phyloP scores from a whole-genome alignment of 352 stramenopile genomes.

The Globisporangium radiosum region DNA sequence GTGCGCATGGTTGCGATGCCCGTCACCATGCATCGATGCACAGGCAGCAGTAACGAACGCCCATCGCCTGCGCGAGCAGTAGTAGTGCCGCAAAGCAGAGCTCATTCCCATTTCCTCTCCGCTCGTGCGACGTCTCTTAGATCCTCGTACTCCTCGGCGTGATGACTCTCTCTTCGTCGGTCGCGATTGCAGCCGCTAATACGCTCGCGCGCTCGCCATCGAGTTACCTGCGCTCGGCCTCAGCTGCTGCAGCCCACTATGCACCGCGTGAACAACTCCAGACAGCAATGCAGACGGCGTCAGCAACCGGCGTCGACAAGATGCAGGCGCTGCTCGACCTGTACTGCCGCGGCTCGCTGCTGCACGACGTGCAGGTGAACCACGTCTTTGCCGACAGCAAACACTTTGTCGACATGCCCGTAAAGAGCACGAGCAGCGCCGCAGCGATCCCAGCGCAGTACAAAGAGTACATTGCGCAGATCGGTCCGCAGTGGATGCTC shows the following conservation, averaged over 20 bases:
- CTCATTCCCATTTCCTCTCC: constrained; percentile 5
- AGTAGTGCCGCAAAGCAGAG: background rate
- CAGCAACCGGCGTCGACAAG: background rate
- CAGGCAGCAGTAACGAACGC: background rate
- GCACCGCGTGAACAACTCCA: no score
- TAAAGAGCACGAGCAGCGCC: constrained; percentile 32
- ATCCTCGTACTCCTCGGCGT: constrained; percentile 1
- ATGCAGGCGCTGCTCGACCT: constrained; percentile 15
- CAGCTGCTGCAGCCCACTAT: background rate
- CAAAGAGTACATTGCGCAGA: constrained; percentile 24
- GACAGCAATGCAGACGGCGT: background rate
- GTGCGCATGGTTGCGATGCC: background rate
- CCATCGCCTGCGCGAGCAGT: background rate
- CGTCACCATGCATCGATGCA: background rate
- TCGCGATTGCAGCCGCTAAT: background rate
- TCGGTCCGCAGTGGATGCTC: constrained; percentile 15
- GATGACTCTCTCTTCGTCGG: constrained; percentile 5
- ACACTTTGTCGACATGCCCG: constrained; percentile 87
- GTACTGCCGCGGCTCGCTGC: constrained; percentile 45
- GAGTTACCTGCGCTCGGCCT: constrained; percentile 3
- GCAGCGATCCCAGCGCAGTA: constrained; percentile 22
- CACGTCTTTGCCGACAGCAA: constrained; percentile 82
- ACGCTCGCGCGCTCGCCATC: constrained; percentile 5
- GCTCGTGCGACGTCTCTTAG: constrained; percentile 2
- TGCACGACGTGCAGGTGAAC: constrained; percentile 55